Base-by-base conservation (phyloP, 495 filamentous ascomycete species). In the Penicillium arizonense region DNA sequence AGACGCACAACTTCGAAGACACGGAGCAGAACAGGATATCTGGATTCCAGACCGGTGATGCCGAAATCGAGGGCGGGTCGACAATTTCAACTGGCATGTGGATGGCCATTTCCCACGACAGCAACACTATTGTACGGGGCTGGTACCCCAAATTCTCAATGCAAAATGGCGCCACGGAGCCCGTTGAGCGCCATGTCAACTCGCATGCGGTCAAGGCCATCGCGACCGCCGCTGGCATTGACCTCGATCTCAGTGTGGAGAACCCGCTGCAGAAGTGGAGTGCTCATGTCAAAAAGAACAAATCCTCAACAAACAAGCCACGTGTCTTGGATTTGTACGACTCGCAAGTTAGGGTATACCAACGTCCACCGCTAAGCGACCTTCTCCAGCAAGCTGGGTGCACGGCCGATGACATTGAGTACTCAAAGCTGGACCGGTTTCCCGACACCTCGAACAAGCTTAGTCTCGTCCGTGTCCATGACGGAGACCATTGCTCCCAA, bases 81-180 rank as follows among this genome's bases (percentile, higher is more conserved):
- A 69, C 70, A 14, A 61, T 77, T 35, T 74, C 73, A 23, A 73
- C 57, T 40, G 73, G 68, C 44, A 62, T 75, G 52, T 91, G 88
- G 87, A 77, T 79, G 59, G 83, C 86, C 32, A 80, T 94, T 37
- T 87, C 83, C 24, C 81, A 82, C 43, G 87, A 94, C 64, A 77
- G 82, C 42, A 76, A 67, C 23, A 87, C 78, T 23, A 64, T 91
- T 10, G 65, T 93, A 44, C 81, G 84, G 54, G 85, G 84, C 24
- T 87, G 85, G 80, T 87, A 86, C 48, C 81, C 85, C 3, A 70
- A 64, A 49, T 68, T 54, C 26, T 64, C 69, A 13, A 70, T 74
- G 53, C 63, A 71, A n/a, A 59, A 65, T 24, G 57, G 44, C 20
- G 59, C 41, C 34, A 28, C 58, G 7, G 67, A 74, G 39, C 74